A percentile compares a stretch with the other conserved stretches of the same genome.
These are phyloP conservation scores for Codiaeum variegatum DNA, from an alignment of 441 rosid genomes.

Conservation along the genomic window DNA sequence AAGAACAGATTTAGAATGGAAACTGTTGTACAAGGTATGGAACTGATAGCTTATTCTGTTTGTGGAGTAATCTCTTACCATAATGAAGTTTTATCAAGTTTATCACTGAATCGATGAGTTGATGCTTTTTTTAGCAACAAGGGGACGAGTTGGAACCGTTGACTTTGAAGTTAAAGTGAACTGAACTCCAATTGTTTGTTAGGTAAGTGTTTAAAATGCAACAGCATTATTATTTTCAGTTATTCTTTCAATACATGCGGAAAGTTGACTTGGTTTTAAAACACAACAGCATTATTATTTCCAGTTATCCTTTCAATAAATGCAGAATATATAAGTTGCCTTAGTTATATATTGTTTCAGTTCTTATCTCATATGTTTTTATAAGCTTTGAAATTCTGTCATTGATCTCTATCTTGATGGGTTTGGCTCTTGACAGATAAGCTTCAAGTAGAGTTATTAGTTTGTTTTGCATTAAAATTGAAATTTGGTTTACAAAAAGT, in stretches of 20 bases:
- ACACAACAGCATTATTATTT: too few relatives aligned
- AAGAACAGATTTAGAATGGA: constrained; percentile 36
- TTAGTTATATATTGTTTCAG: too few relatives aligned
- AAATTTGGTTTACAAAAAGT: too few relatives aligned
- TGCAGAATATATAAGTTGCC: constrained; percentile 4
- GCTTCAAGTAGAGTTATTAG: not conserved
- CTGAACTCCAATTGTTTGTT: constrained; percentile 7
- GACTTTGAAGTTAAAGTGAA: constrained; percentile 46
- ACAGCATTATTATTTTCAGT: not conserved
- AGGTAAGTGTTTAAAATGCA: constrained; percentile 21
- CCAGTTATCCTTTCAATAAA: too few relatives aligned
- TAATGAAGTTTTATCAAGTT: not conserved
- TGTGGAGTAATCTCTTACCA: not conserved
- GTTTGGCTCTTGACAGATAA: not conserved
- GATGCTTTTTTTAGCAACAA: constrained; percentile 46
- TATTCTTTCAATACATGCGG: not conserved
- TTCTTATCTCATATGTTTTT: not conserved
- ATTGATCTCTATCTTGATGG: not conserved
- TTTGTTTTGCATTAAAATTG: not conserved
- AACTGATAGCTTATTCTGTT: constrained; percentile 1
- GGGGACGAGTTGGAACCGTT: constrained; percentile 38
- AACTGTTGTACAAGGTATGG: constrained; percentile 45
- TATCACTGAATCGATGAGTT: constrained; percentile 17
- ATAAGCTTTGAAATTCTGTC: not conserved
- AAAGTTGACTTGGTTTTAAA: constrained; percentile 7